Conservation (phyloP, 2,329 filamentous ascomycete species). For the Aureobasidium melanogenum region DNA sequence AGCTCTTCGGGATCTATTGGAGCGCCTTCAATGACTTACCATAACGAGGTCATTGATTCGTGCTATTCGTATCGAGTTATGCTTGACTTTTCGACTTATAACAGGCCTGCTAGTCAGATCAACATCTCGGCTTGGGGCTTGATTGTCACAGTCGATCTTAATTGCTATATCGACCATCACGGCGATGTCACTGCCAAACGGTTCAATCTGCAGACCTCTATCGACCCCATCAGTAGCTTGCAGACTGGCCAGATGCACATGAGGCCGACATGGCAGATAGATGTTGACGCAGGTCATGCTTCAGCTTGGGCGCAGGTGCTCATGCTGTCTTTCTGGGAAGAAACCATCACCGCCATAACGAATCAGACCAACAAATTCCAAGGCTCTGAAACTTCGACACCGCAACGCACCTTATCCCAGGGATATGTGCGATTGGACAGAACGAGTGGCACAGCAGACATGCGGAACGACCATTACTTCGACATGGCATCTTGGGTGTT, state of each 20-base stretch:
- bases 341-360: not conserved
- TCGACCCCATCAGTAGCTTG: too few relatives aligned
- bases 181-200: too few relatives aligned
- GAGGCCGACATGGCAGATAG: too few relatives aligned
- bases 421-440: not conserved
- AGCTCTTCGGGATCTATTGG: not conserved
- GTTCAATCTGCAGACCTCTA: too few relatives aligned
- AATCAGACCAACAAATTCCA: too few relatives aligned
- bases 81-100: not conserved
- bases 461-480: not conserved
- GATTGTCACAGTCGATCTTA: not conserved
- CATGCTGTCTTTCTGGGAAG: not conserved
- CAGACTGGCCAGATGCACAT: too few relatives aligned
- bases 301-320: not conserved
- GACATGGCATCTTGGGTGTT: not conserved
- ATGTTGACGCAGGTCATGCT: too few relatives aligned
- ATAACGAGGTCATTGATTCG: not conserved
- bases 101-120: not conserved
- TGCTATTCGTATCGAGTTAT: not conserved
- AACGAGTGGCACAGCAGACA: not conserved
- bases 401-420: too few relatives aligned
- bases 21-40: not conserved
- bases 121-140: not conserved
- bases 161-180: not conserved
- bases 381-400: too few relatives aligned